Conservation (phyloP, 2,329 filamentous ascomycete species). For the Apiospora saccharicola region DNA sequence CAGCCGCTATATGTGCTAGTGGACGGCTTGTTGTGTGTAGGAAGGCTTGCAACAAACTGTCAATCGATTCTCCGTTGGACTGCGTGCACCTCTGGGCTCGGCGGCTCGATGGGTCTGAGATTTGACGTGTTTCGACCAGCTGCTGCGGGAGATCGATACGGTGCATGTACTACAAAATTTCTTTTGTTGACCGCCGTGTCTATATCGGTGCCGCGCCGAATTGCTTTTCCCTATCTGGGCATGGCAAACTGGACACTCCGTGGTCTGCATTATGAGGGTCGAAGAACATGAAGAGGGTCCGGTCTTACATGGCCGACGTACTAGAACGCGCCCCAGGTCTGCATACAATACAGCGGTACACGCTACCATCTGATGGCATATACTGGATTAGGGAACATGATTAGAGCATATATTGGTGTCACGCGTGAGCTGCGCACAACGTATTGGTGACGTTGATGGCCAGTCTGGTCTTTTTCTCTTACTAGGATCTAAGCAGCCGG, state of each 20-base stretch:
- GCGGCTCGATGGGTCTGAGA: not conserved
- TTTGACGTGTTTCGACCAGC: slow-evolving; percentile 1
- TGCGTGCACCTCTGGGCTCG: not conserved
- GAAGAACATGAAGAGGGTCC: not conserved
- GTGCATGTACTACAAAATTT: not conserved
- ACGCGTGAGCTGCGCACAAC: too few species aligned
- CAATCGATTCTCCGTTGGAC: not conserved
- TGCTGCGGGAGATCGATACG: slow-evolving; percentile 3
- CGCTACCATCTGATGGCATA: not conserved
- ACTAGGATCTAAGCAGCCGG: too few species aligned
- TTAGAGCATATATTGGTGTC: not conserved
- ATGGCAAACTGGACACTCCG: not conserved
- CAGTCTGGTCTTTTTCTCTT: too few species aligned
- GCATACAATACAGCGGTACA: not conserved
- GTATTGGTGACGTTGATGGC: too few species aligned
- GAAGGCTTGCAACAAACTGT: not conserved
- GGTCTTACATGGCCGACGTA: not conserved
- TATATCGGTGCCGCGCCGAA: not conserved
- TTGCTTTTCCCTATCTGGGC: slow-evolving; percentile 1
- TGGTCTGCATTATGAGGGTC: not conserved
- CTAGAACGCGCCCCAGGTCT: not conserved
- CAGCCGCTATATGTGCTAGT: not conserved
- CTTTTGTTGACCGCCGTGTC: not conserved
- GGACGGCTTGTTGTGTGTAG: not conserved
- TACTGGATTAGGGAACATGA: not conserved